Evolutionary conservation across 139 green algal genomes (phyloP).

Genomic region (Mychonastes homosphaera): DNA sequence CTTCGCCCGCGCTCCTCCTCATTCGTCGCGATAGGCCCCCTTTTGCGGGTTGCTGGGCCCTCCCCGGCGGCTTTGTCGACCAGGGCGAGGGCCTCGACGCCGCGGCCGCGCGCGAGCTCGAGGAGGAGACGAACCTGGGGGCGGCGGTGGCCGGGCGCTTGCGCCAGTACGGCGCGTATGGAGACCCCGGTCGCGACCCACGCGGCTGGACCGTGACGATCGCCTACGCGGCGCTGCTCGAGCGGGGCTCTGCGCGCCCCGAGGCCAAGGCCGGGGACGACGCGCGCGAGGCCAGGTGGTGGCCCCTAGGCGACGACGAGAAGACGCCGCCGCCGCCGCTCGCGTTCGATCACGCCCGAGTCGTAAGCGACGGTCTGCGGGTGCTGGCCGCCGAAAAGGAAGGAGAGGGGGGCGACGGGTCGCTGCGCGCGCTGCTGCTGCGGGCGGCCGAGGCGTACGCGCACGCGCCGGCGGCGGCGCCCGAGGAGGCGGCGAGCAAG

Average conservation of each 20-base stretch:
- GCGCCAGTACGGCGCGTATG: constrained; percentile 67
- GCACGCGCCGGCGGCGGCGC: too few species aligned
- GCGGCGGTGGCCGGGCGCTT: background rate
- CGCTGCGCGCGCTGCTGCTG: too few species aligned
- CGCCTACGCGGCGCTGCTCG: constrained; percentile 65
- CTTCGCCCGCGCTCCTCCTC: too few species aligned
- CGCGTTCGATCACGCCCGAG: constrained; percentile 62
- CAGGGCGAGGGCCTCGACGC: constrained; percentile 53
- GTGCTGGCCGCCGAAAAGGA: too few species aligned
- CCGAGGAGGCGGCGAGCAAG: too few species aligned
- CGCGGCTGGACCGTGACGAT: constrained; percentile 73
- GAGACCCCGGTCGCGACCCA: constrained; percentile 70
- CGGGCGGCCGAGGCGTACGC: too few species aligned
- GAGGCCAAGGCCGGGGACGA: constrained; percentile 36
- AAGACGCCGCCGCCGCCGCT: constrained; percentile 30
- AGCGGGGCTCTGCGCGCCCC: background rate
- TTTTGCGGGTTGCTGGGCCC: too few species aligned
- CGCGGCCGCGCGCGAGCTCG: constrained; percentile 67
- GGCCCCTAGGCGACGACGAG: constrained; percentile 5
- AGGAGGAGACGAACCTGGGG: constrained; percentile 62
- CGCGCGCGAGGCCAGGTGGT: constrained; percentile 46
- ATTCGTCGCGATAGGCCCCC: too few species aligned
- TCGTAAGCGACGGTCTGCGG: too few species aligned
- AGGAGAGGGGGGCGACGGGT: too few species aligned
- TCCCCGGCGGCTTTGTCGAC: constrained; percentile 85